These are phyloP conservation scores for Claviceps maximensis DNA, from an alignment of 2,329 filamentous ascomycete genomes.

Conservation along the genomic window DNA sequence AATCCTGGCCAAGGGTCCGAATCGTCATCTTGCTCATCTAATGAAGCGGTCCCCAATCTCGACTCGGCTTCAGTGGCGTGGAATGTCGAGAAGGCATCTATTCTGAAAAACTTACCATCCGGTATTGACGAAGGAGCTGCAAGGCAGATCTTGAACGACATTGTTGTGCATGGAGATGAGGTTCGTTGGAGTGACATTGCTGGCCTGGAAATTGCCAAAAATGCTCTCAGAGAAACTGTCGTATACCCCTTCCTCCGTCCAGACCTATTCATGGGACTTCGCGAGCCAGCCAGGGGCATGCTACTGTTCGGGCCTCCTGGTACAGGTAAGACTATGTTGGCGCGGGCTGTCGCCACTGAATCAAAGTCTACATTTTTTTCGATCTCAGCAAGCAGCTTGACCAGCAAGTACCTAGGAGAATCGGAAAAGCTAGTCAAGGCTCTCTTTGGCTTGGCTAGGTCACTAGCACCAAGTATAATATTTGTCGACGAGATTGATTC, in stretches of 20 bases:
- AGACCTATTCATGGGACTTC: conserved; percentile 87
- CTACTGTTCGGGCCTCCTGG: conserved; percentile 90
- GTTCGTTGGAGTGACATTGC: conserved; percentile 93
- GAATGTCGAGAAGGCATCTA: conserved; percentile 46
- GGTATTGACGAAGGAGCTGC: conserved; percentile 74
- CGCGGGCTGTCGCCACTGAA: conserved; percentile 81
- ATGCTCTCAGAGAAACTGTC: conserved; percentile 83
- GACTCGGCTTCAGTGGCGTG: conserved; percentile 32
- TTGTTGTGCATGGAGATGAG: conserved; percentile 85
- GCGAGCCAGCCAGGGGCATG: conserved; percentile 91
- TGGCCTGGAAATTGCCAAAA: conserved; percentile 80
- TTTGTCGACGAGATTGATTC: conserved; percentile 99
- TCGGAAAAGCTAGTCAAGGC: conserved; percentile 93
- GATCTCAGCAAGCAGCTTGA: conserved; percentile 86
- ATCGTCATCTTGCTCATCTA: conserved; percentile 33
- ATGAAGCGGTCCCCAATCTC: conserved; percentile 28
- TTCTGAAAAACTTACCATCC: conserved; percentile 66
- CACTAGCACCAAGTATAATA: conserved; percentile 85
- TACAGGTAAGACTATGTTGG: conserved; percentile 98
- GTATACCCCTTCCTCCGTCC: conserved; percentile 94
- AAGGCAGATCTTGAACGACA: conserved; percentile 88
- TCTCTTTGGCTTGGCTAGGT: conserved; percentile 78
- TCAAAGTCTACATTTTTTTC: conserved; percentile 93
- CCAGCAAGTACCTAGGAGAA: conserved; percentile 91
- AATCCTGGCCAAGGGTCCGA: conserved; percentile 31